A percentile compares a stretch with the other conserved stretches of the same genome.
Evolutionary conservation across 768 basidiomycete species (phyloP).

Genomic region (Tephrocybe sp.): DNA sequence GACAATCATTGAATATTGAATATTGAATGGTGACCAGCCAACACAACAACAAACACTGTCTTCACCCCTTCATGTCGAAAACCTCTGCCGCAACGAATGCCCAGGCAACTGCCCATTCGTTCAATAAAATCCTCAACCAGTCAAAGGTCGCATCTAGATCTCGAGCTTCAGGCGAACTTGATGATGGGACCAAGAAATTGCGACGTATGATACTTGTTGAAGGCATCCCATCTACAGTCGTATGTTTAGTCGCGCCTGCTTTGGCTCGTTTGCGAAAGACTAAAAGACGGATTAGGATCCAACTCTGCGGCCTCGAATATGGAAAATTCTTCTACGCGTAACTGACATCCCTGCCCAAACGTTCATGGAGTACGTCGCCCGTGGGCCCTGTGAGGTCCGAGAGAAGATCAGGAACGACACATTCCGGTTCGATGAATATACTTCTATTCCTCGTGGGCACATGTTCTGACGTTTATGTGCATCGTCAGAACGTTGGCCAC

Average conservation of each 20-base stretch:
- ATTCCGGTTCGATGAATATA: conserved; percentile 61
- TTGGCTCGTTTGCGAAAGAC: not conserved
- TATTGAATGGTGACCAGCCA: not conserved
- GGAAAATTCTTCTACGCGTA: conserved; percentile 91
- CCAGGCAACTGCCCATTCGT: conserved; percentile 61
- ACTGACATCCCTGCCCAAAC: conserved; percentile 74
- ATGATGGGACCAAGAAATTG: conserved; percentile 85
- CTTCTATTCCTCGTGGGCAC: not conserved
- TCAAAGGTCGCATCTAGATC: conserved; percentile 66
- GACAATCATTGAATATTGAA: no score
- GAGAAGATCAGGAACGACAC: conserved; percentile 97
- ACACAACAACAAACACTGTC: conserved; percentile 6
- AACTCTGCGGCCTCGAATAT: conserved; percentile 85
- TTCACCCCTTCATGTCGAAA: conserved; percentile 8
- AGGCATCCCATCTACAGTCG: conserved; percentile 78
- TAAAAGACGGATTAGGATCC: conserved; percentile 49
- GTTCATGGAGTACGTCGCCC: conserved; percentile 75
- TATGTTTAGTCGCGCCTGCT: conserved; percentile 37
- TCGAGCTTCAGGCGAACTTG: conserved; percentile 56
- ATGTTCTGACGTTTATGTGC: conserved; percentile 4
- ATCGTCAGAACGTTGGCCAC: conserved; percentile 81
- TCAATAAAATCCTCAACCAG: conserved; percentile 78
- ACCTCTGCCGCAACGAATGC: conserved; percentile 15
- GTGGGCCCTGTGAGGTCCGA: conserved; percentile 84
- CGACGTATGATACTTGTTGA: conserved; percentile 88